Evolutionary conservation across 1,284 basidiomycete species (phyloP).

Genomic region (Ganoderma lingzhi): DNA sequence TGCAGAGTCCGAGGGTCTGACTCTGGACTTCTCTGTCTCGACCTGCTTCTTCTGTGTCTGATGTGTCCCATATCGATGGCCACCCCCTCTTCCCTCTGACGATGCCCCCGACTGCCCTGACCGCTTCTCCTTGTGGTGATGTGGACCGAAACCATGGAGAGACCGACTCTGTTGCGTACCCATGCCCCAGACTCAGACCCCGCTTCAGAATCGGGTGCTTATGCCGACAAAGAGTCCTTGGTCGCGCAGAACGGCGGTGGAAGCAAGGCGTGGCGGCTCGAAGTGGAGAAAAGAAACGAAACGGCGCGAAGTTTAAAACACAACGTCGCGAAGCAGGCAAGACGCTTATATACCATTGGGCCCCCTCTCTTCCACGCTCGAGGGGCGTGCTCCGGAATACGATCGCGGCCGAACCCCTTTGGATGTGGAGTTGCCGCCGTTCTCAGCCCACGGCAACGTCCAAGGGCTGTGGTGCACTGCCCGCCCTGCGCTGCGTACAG

Average conservation of each 20-base stretch:
- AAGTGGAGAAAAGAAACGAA: neutral
- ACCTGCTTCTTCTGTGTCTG: slow-evolving; percentile 6
- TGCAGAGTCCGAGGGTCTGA: neutral
- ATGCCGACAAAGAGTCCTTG: neutral
- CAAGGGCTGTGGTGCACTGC: slow-evolving; percentile 8
- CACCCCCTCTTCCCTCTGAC: slow-evolving; percentile 1
- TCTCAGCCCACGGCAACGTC: neutral
- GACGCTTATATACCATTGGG: slow-evolving; percentile 7
- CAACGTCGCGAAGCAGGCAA: neutral
- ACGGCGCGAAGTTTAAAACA: neutral
- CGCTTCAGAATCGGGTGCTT: neutral
- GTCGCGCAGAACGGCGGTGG: neutral
- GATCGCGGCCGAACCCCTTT: slow-evolving; percentile 1
- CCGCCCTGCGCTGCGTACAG: neutral
- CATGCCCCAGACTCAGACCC: slow-evolving; percentile 1
- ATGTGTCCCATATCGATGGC: slow-evolving; percentile 14
- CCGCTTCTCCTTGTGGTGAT: slow-evolving; percentile 10
- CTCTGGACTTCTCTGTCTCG: neutral
- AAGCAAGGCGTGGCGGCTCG: neutral
- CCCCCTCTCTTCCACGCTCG: slow-evolving; percentile 4
- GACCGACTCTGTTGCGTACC: slow-evolving; percentile 15
- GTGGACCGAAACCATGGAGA: neutral
- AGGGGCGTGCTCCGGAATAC: slow-evolving; percentile 7
- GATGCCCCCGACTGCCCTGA: neutral
- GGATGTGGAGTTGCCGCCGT: neutral